A percentile compares a stretch with the other conserved stretches of the same genome.
Conservation (phyloP, 768 basidiomycete genomes). For the Myochromella boudieri region DNA sequence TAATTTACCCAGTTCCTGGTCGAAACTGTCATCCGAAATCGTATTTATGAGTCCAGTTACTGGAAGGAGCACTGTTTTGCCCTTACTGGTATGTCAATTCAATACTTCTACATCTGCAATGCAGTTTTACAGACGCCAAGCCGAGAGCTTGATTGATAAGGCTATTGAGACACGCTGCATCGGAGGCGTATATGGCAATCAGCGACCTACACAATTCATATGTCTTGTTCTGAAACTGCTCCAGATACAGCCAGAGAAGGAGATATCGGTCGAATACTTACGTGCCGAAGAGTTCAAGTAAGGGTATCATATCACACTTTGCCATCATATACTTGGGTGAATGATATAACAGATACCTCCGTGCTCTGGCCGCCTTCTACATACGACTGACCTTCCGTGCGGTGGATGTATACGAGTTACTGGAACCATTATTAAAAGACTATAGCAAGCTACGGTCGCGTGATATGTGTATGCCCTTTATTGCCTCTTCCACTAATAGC, state of each 20-base stretch:
- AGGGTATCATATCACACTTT: background rate
- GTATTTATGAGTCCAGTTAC: constrained; percentile 91
- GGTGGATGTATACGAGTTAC: constrained; percentile 86
- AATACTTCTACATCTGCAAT: background rate
- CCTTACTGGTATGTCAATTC: constrained; percentile 66
- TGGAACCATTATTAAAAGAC: constrained; percentile 94
- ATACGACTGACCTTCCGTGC: constrained; percentile 92
- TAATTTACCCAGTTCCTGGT: constrained; percentile 71
- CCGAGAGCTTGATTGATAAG: constrained; percentile 92
- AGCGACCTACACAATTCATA: constrained; percentile 91
- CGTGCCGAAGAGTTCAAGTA: constrained; percentile 98
- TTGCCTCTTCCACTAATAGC: background rate
- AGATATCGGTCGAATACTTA: constrained; percentile 93
- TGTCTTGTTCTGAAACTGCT: constrained; percentile 91
- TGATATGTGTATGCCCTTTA: constrained; percentile 63
- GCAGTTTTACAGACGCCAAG: constrained; percentile 50
- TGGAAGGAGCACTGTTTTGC: constrained; percentile 99
- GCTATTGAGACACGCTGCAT: constrained; percentile 79
- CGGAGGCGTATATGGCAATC: constrained; percentile 95
- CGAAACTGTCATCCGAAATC: constrained; percentile 93
- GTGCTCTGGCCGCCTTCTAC: constrained; percentile 92
- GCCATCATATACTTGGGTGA: constrained; percentile 1
- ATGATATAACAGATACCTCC: constrained; percentile 69
- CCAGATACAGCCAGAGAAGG: constrained; percentile 97
- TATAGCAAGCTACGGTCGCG: constrained; percentile 85